Evolutionary conservation across 1,284 basidiomycete genomes (phyloP).

Genomic region (Pseudozyma tsukubaensis): DNA sequence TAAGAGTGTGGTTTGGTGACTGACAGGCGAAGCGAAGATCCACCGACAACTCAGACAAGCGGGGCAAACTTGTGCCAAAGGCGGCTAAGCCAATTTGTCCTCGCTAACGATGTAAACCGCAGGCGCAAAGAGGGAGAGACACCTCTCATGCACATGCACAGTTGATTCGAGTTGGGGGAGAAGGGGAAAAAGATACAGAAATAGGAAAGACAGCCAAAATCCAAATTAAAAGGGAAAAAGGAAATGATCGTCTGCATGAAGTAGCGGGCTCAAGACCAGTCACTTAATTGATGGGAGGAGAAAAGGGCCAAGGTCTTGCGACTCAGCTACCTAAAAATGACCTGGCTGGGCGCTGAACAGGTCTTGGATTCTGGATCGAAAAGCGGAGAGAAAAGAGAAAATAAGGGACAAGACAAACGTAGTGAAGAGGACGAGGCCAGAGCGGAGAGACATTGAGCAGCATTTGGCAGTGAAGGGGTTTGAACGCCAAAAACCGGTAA

Average conservation of each 20-base stretch:
- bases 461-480: neutral
- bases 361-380: conserved; percentile 4
- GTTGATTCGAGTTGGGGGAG: too few relatives aligned
- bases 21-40: conserved; percentile 1
- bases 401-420: neutral
- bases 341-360: conserved; percentile 5
- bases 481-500: neutral
- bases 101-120: too few relatives aligned
- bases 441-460: too few relatives aligned
- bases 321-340: neutral
- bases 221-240: neutral
- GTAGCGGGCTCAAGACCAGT: neutral
- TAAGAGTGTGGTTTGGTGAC: too few relatives aligned
- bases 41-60: neutral
- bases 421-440: neutral
- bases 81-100: neutral
- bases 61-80: conserved; percentile 7
- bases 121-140: too few relatives aligned
- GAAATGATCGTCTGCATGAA: neutral
- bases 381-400: neutral
- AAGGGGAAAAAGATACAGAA: too few relatives aligned
- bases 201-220: too few relatives aligned
- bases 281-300: neutral
- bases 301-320: too few relatives aligned
- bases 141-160: too few relatives aligned